These are phyloP conservation scores for Nothophytophthora sp. DNA, from an alignment of 352 stramenopile genomes.

Conservation along the genomic window DNA sequence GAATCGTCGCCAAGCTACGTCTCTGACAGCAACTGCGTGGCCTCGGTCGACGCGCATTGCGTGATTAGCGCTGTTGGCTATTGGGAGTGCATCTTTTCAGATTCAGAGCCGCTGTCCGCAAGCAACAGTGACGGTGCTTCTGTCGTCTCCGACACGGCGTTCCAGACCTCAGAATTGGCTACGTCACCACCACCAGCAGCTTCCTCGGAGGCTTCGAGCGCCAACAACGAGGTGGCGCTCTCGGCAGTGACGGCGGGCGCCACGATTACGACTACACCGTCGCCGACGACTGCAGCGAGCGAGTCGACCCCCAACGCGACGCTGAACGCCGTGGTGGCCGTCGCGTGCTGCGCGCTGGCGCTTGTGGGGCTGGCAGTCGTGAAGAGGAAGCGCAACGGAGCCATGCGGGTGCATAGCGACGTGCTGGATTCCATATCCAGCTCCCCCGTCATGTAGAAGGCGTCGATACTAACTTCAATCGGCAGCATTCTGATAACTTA, in stretches of 20 bases:
- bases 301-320: constrained; percentile 8
- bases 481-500: no score
- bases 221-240: constrained; percentile 3
- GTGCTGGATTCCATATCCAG: constrained; percentile 2
- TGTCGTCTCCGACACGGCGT: no score
- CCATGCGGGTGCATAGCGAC: not conserved
- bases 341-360: constrained; percentile 24
- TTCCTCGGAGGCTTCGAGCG: not conserved
- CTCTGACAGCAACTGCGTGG: constrained; percentile 23
- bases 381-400: constrained; percentile 25
- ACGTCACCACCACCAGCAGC: not conserved
- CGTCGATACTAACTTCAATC: not conserved
- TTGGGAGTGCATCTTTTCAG: constrained; percentile 41
- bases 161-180: no score
- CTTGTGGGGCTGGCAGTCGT: constrained; percentile 18
- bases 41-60: constrained; percentile 41
- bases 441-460: constrained; percentile 21
- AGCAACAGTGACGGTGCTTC: not conserved
- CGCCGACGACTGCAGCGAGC: not conserved
- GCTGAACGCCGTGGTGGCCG: constrained; percentile 24
- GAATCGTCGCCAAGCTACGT: constrained; percentile 25
- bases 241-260: not conserved
- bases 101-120: not conserved
- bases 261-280: not conserved
- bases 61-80: constrained; percentile 15